phyloP scores from a whole-genome alignment of 2,329 filamentous ascomycete species.

The Aspergillus novoparasiticus region DNA sequence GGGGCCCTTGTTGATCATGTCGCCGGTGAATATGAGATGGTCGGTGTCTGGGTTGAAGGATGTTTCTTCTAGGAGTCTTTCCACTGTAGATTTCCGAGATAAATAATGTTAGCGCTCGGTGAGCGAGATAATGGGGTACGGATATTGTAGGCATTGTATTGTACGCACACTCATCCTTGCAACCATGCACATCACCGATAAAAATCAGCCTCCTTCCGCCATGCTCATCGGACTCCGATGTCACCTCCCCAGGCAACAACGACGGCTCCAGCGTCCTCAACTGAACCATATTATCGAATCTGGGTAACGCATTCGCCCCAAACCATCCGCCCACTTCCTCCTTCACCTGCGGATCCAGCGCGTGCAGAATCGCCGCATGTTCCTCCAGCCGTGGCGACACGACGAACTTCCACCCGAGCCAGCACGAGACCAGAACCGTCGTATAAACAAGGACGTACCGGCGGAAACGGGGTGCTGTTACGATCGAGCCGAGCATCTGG shows the following conservation, averaged over 20 bases:
- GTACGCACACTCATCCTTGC: conserved; percentile 64
- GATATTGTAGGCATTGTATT: conserved; percentile 3
- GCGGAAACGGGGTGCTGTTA: conserved; percentile 45
- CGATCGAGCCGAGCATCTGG: conserved; percentile 33
- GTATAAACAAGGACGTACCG: conserved; percentile 42
- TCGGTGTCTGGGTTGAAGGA: conserved; percentile 65
- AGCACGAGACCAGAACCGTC: conserved; percentile 34
- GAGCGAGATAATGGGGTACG: not conserved
- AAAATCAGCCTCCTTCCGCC: conserved; percentile 68
- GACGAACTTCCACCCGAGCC: conserved; percentile 37
- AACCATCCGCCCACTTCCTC: conserved; percentile 41
- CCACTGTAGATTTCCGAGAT: conserved; percentile 37
- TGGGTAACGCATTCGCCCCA: conserved; percentile 51
- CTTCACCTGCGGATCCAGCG: conserved; percentile 35
- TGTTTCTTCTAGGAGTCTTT: conserved; percentile 66
- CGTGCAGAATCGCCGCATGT: conserved; percentile 28
- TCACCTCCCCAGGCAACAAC: conserved; percentile 44
- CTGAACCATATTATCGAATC: conserved; percentile 54
- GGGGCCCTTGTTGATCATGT: conserved; percentile 84
- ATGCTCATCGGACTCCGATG: conserved; percentile 15
- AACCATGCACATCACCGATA: conserved; percentile 92
- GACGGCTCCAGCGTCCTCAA: conserved; percentile 52
- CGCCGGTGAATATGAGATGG: conserved; percentile 75
- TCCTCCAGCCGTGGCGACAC: conserved; percentile 37
- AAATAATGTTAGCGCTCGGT: not conserved